Conservation (phyloP, 2,329 filamentous ascomycete genomes). For the Alternaria sp. region DNA sequence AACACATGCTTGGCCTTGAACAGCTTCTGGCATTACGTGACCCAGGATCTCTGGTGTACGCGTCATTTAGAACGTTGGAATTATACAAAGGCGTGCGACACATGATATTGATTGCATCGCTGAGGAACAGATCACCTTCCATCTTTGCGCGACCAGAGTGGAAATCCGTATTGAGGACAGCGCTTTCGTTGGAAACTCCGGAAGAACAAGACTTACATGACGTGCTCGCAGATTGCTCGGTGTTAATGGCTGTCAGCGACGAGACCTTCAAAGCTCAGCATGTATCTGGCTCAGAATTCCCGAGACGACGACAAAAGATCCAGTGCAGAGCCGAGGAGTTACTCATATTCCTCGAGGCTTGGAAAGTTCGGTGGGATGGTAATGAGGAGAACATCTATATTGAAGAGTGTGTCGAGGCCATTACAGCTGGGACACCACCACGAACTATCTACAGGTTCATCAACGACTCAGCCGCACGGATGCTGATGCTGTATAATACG, state of each 20-base stretch:
- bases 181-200: slow-evolving; percentile 22
- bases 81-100: slow-evolving; percentile 34
- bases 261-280: slow-evolving; percentile 4
- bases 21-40: slow-evolving; percentile 35
- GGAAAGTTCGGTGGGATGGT: slow-evolving; percentile 22
- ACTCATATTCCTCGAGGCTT: slow-evolving; percentile 8
- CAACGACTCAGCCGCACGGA: slow-evolving; percentile 17
- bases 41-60: slow-evolving; percentile 10
- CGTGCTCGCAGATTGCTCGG: slow-evolving; percentile 40
- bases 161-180: slow-evolving; percentile 28
- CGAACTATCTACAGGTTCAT: slow-evolving; percentile 14
- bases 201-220: slow-evolving; percentile 39
- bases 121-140: slow-evolving; percentile 29
- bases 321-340: background rate
- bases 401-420: background rate
- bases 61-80: slow-evolving; percentile 22
- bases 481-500: slow-evolving; percentile 41
- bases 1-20: slow-evolving; percentile 42
- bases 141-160: slow-evolving; percentile 38
- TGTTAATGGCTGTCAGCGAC: slow-evolving; percentile 27
- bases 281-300: background rate
- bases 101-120: slow-evolving; percentile 35
- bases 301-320: background rate
- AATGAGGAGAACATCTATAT: slow-evolving; percentile 9
- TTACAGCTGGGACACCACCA: background rate